phyloP scores from a whole-genome alignment of 1,284 basidiomycete genomes.

The Farysia itapuensis region DNA sequence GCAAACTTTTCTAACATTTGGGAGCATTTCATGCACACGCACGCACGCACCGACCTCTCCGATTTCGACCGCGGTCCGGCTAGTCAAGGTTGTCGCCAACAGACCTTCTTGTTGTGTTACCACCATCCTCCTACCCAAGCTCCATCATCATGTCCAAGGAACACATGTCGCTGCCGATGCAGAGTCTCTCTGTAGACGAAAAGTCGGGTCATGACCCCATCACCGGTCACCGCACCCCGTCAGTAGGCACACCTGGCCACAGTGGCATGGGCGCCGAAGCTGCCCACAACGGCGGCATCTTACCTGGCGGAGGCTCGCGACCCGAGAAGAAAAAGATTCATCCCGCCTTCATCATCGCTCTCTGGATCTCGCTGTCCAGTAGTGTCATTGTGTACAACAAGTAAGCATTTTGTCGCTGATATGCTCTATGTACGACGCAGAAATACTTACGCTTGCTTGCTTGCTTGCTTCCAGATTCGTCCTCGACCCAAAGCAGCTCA shows the following conservation, averaged over 20 bases:
- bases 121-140: too few species aligned
- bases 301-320: conserved; percentile 40
- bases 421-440: too few species aligned
- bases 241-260: conserved; percentile 36
- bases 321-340: conserved; percentile 55
- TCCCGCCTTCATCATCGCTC: conserved; percentile 72
- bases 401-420: conserved; percentile 17
- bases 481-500: conserved; percentile 39
- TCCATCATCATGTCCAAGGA: conserved; percentile 46
- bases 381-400: conserved; percentile 91
- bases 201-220: conserved; percentile 54
- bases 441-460: background rate
- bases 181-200: conserved; percentile 50
- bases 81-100: too few species aligned
- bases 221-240: conserved; percentile 45
- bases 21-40: too few species aligned
- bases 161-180: conserved; percentile 51
- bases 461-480: conserved; percentile 18
- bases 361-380: conserved; percentile 88
- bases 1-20: too few species aligned
- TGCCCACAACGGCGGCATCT: conserved; percentile 22
- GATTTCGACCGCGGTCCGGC: too few species aligned
- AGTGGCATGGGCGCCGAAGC: conserved; percentile 38
- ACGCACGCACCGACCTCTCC: too few species aligned
- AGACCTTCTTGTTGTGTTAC: too few species aligned